A percentile compares a stretch with the other conserved stretches of the same genome.
Conservation (phyloP, 108 stramenopile genomes). For the Schizochytrium sp. region DNA sequence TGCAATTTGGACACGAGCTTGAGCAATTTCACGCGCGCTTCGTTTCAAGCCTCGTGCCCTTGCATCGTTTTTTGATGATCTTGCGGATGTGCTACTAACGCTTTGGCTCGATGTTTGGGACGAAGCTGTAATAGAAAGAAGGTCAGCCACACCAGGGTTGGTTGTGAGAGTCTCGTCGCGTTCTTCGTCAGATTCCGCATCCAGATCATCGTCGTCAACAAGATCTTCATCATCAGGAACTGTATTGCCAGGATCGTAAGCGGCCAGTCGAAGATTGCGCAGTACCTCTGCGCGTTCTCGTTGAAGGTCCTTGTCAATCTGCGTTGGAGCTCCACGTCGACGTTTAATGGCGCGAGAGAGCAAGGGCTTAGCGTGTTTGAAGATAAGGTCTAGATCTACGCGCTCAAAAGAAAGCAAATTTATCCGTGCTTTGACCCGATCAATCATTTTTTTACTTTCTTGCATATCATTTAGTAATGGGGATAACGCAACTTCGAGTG, state of each 20-base stretch:
- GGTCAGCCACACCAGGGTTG: neutral
- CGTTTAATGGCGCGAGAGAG: slow-evolving; percentile 28
- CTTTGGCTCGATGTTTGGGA: neutral
- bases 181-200: slow-evolving; percentile 8
- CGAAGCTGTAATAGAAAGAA: neutral
- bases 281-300: slow-evolving; percentile 18
- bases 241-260: neutral
- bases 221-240: neutral
- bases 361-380: slow-evolving; percentile 11
- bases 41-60: neutral
- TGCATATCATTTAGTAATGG: neutral
- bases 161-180: neutral
- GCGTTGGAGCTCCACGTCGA: neutral
- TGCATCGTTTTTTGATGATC: neutral
- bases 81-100: neutral
- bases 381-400: slow-evolving; percentile 45
- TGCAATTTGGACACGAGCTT: neutral
- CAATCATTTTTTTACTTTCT: neutral
- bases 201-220: neutral
- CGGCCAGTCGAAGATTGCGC: neutral
- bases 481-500: neutral
- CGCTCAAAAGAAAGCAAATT: neutral
- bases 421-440: neutral
- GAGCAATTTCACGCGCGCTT: slow-evolving; percentile 17
- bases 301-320: neutral